These are phyloP conservation scores for Aquanectria penicillioides DNA, from an alignment of 2,329 filamentous ascomycete genomes.

Conservation along the genomic window DNA sequence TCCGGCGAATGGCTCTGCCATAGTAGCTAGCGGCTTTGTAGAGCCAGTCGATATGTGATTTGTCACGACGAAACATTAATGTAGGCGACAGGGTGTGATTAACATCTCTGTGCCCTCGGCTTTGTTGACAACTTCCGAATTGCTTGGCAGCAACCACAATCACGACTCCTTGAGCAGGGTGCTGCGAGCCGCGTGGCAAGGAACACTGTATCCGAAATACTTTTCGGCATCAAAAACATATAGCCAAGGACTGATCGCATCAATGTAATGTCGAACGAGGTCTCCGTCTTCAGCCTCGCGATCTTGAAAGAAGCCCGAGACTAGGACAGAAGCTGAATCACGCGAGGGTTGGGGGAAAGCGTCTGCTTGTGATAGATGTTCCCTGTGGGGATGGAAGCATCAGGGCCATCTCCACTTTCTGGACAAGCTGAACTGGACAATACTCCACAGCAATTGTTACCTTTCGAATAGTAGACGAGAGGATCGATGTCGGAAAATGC, in stretches of 20 bases:
- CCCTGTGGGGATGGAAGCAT: too few relatives aligned
- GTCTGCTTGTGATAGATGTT: too few relatives aligned
- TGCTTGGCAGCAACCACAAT: conserved; percentile 7
- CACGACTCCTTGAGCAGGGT: conserved; percentile 1
- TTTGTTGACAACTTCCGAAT: not conserved
- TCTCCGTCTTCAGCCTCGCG: not conserved
- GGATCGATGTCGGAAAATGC: conserved; percentile 5
- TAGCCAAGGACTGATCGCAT: conserved; percentile 4
- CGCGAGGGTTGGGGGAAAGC: too few relatives aligned
- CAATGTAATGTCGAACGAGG: conserved; percentile 1
- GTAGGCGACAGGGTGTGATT: too few relatives aligned
- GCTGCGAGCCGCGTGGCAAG: not conserved
- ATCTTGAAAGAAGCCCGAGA: conserved; percentile 1
- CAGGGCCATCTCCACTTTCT: too few relatives aligned
- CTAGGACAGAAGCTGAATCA: not conserved
- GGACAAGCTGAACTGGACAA: not conserved
- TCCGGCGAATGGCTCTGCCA: conserved; percentile 7
- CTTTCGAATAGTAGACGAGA: not conserved
- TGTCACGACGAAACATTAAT: too few relatives aligned
- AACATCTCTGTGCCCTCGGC: too few relatives aligned
- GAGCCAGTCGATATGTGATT: not conserved
- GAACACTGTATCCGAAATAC: conserved; percentile 7
- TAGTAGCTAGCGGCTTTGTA: conserved; percentile 8
- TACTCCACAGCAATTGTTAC: not conserved
- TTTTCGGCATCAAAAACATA: conserved; percentile 7